These are phyloP conservation scores for Bonnemaisonia californica DNA, from an alignment of 31 red algal species.

Conservation along the genomic window DNA sequence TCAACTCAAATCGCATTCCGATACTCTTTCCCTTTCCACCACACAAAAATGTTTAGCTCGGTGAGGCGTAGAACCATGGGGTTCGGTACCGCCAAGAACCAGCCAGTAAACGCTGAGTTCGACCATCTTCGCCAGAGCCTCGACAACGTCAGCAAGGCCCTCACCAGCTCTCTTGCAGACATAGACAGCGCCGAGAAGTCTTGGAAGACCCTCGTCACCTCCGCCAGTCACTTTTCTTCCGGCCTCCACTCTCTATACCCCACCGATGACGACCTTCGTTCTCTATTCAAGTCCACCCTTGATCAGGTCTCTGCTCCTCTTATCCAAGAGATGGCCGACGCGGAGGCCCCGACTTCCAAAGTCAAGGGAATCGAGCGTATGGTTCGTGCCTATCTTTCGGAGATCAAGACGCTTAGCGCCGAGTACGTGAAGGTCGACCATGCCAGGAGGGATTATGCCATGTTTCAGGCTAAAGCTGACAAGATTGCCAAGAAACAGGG, in stretches of 20 bases:
- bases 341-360: conserved; percentile 30
- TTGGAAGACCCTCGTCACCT: conserved; percentile 44
- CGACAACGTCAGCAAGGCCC: conserved; percentile 58
- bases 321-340: conserved; percentile 35
- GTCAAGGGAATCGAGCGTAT: conserved; percentile 54
- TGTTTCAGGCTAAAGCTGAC: conserved; percentile 72
- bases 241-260: conserved; percentile 59
- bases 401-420: conserved; percentile 54
- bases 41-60: conserved; percentile 42
- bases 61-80: conserved; percentile 53
- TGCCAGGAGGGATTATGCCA: conserved; percentile 57
- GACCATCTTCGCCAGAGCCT: conserved; percentile 52
- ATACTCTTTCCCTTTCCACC: no score
- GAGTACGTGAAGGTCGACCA: conserved; percentile 55
- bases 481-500: conserved; percentile 60
- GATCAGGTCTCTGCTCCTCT: conserved; percentile 39
- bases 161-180: conserved; percentile 41
- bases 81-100: conserved; percentile 32
- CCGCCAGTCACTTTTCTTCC: conserved; percentile 53
- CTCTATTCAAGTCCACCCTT: conserved; percentile 52
- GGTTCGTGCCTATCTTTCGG: conserved; percentile 59
- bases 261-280: conserved; percentile 50
- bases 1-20: no score
- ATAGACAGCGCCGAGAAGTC: conserved; percentile 58
- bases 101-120: conserved; percentile 71